Percentiles rank a stretch among this genome's conserved stretches.
Evolutionary conservation across 2,329 filamentous ascomycete species (phyloP).

Genomic region (Cercospora berteroae): DNA sequence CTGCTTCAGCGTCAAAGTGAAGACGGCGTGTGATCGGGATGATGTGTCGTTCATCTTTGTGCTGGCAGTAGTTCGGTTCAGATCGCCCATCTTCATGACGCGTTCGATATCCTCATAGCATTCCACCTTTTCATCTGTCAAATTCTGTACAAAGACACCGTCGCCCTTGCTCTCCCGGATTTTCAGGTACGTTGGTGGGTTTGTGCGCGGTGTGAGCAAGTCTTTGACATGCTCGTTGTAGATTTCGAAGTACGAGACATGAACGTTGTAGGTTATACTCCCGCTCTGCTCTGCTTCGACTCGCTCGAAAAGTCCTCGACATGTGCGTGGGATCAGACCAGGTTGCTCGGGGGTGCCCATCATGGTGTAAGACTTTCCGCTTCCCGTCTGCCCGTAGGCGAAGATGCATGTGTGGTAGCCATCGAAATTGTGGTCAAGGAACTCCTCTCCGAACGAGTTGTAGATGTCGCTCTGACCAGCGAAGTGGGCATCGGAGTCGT

Average conservation of each 20-base stretch:
- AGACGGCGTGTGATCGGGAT: conserved; percentile 92
- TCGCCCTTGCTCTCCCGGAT: conserved; percentile 94
- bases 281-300: conserved; percentile 82
- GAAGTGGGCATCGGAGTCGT: conserved; percentile 76
- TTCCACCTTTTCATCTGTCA: conserved; percentile 89
- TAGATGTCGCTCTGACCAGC: conserved; percentile 92
- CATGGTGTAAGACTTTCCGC: conserved; percentile 96
- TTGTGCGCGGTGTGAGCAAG: conserved; percentile 75
- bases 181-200: conserved; percentile 87
- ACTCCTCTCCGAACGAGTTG: conserved; percentile 89
- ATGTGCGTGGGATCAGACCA: conserved; percentile 90
- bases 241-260: conserved; percentile 97
- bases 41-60: conserved; percentile 99
- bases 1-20: conserved; percentile 96
- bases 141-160: conserved; percentile 92
- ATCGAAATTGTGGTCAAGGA: conserved; percentile 98
- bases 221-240: conserved; percentile 99
- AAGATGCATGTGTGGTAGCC: conserved; percentile 99
- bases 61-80: conserved; percentile 81
- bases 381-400: conserved; percentile 95
- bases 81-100: conserved; percentile 86
- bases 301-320: conserved; percentile 90
- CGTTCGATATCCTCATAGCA: conserved; percentile 83
- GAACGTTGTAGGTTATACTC: conserved; percentile 93
- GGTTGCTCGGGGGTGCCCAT: conserved; percentile 87